phyloP scores from a whole-genome alignment of 2,329 filamentous ascomycete genomes.

The Zymoseptoria passerinii region DNA sequence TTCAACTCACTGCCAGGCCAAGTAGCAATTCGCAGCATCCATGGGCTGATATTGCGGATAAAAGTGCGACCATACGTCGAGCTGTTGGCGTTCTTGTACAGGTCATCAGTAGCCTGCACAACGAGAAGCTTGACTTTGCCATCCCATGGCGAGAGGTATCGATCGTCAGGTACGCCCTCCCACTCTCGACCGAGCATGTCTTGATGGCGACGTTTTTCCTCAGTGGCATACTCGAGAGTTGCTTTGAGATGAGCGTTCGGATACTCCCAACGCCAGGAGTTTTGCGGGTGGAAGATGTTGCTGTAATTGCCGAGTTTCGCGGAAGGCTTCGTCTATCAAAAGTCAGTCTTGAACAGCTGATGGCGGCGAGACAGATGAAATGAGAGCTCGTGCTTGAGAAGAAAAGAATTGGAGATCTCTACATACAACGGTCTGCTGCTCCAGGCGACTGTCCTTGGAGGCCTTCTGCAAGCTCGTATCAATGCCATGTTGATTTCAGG shows the following conservation, averaged over 20 bases:
- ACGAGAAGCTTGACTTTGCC: conserved; percentile 3
- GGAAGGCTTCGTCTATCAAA: neutral
- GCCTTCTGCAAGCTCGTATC: neutral
- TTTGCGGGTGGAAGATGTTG: conserved; percentile 1
- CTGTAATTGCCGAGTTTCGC: conserved; percentile 4
- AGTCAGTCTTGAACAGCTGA: neutral
- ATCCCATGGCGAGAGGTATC: conserved; percentile 3
- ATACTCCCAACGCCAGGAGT: conserved; percentile 2
- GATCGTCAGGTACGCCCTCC: conserved; percentile 2
- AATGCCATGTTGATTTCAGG: neutral
- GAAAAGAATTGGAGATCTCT: neutral
- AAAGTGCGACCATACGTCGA: conserved; percentile 5
- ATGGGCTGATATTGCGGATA: conserved; percentile 3
- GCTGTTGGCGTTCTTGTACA: conserved; percentile 1
- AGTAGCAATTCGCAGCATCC: conserved; percentile 4
- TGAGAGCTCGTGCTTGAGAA: neutral
- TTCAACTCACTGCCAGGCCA: conserved; percentile 2
- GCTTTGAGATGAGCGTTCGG: conserved; percentile 3
- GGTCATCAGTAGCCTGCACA: conserved; percentile 3
- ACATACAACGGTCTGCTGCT: conserved; percentile 1
- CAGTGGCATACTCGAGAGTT: neutral
- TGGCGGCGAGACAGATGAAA: neutral
- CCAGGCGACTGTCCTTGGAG: neutral
- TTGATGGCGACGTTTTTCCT: conserved; percentile 2
- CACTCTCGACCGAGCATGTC: conserved; percentile 3